Conservation (phyloP, 163 green algal species). For the Chlorella variabilis region DNA sequence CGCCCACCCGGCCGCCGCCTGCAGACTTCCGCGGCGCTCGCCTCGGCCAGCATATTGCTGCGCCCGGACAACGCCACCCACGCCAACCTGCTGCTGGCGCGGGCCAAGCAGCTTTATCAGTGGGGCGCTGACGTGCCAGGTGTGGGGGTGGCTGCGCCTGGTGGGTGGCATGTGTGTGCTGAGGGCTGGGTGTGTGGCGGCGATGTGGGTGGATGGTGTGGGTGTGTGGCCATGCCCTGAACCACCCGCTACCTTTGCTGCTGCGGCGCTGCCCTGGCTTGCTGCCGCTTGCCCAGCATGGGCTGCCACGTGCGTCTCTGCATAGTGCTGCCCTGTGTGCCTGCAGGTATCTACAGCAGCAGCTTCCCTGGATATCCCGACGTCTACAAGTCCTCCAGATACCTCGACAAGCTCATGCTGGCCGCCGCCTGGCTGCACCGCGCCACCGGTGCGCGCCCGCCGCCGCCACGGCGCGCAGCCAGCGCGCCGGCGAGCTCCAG, state of each 20-base stretch:
- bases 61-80: neutral
- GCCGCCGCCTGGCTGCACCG: conserved; percentile 59
- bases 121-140: neutral
- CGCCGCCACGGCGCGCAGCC: too few relatives aligned
- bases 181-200: too few relatives aligned
- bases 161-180: too few relatives aligned
- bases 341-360: neutral
- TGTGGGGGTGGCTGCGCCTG: too few relatives aligned
- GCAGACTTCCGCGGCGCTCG: neutral
- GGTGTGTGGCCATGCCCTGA: too few relatives aligned
- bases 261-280: too few relatives aligned
- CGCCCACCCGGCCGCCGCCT: too few relatives aligned
- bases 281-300: too few relatives aligned
- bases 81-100: neutral
- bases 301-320: neutral
- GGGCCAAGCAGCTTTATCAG: neutral
- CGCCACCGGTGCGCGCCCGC: conserved; percentile 38
- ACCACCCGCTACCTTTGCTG: too few relatives aligned
- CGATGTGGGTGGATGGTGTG: too few relatives aligned
- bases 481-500: too few relatives aligned
- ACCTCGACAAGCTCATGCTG: conserved; percentile 64
- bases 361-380: neutral
- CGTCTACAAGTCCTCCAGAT: conserved; percentile 55
- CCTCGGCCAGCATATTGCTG: neutral
- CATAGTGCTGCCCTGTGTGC: neutral